Base-by-base conservation (phyloP, 495 filamentous ascomycete species). In the Viridothelium virens region DNA sequence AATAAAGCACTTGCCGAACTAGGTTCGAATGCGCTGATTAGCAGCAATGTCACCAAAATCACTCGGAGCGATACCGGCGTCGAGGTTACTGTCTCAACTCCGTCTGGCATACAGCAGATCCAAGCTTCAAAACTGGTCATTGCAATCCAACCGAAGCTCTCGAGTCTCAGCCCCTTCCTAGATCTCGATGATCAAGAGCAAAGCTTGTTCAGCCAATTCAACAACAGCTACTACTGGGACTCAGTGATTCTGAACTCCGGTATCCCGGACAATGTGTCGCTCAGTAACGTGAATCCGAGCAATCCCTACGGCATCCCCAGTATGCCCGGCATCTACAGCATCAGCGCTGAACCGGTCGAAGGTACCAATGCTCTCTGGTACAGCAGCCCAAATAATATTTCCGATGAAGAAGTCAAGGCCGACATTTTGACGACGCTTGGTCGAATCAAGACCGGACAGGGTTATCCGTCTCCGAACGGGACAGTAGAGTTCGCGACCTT, bases 41-140 rank as follows among this genome's bases (percentile, higher is more conserved):
- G 64, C 56, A 71, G 69, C 41, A 69, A 70, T 25, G 77, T 82
- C 31, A 46, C 70, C 0, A 41, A 69, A 0, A 72, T 75, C 1
- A 46, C 71, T n/a, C 74, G 79, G 6, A 66, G 71, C 59, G 4
- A 66, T 0, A 50, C 56, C 14, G 38, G 31, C n/a, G 71, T 80
- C 14, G 67, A 72, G 34, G 44, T 82, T 7, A 9, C 70, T 4
- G 72, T 82, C 6, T 59, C 74, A 37, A 79, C 77, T 1, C 72
- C 75, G 0, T 64, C 68, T 7, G 80, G 79, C 1, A 37, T 9
- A 0, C 73, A 75, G 64, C 70, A 75, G 37, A 76, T 84, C 65
- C 63, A 70, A 59, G 79, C 80, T 2, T 78, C 75, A 37, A 80
- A 82, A 66, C 70, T 84, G 12, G 65, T 85, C 41, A 71, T 81